A percentile compares a stretch with the other conserved stretches of the same genome.
Evolutionary conservation across 345 rosid species (phyloP).

Genomic region (Citrus mangshanensis): DNA sequence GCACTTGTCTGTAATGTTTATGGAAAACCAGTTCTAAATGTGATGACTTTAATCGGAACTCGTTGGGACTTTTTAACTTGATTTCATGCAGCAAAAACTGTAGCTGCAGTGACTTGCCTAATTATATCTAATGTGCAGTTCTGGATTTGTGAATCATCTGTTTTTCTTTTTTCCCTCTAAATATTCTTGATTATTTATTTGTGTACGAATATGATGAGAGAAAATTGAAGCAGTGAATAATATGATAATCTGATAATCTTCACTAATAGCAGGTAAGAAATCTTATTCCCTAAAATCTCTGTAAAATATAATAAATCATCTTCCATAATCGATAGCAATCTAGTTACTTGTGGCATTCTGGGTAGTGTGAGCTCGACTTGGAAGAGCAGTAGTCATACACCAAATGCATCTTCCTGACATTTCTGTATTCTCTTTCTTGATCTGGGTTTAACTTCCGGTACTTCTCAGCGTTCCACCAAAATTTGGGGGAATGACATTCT

Average conservation of each 20-base stretch:
- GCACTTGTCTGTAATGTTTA: constrained; percentile 25
- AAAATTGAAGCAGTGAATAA: no score
- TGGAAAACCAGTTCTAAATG: constrained; percentile 20
- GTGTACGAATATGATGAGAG: no score
- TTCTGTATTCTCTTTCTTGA: constrained; percentile 8
- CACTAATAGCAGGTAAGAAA: no score
- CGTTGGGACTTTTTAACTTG: constrained; percentile 27
- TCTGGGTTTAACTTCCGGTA: constrained; percentile 16
- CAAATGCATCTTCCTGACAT: constrained; percentile 27
- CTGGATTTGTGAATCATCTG: constrained; percentile 20
- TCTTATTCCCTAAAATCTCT: no score
- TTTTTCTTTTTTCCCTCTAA: neutral
- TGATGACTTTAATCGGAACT: constrained; percentile 27
- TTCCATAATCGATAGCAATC: neutral
- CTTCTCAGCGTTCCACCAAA: neutral
- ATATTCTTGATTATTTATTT: no score
- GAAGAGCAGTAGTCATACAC: constrained; percentile 28
- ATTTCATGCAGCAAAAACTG: constrained; percentile 33
- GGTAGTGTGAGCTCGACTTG: neutral
- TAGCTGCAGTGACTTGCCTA: constrained; percentile 42
- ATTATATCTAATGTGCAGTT: constrained; percentile 47
- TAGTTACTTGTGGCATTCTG: neutral
- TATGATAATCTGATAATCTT: no score
- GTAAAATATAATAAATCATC: no score
- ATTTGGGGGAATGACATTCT: neutral